These are phyloP conservation scores for Dryas drummondii DNA, from an alignment of 306 rosid genomes.

Conservation along the genomic window DNA sequence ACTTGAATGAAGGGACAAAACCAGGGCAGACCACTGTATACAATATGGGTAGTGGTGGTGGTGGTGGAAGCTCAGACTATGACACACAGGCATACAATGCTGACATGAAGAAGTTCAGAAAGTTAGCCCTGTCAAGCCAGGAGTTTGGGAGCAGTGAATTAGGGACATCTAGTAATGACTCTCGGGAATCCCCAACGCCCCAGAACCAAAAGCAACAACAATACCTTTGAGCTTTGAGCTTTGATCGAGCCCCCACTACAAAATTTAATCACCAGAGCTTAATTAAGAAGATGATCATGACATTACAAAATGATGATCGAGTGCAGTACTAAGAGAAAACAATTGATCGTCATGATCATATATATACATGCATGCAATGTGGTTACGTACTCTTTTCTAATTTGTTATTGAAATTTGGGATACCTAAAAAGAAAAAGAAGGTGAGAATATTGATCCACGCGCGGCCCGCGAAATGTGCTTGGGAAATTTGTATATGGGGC, in stretches of 20 bases:
- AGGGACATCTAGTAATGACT: slow-evolving; percentile 50
- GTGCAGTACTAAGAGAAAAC: background rate
- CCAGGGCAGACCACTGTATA: slow-evolving; percentile 13
- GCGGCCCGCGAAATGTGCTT: background rate
- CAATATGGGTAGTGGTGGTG: too few relatives aligned
- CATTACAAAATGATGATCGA: too few relatives aligned
- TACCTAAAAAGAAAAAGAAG: background rate
- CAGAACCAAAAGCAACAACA: slow-evolving; percentile 12
- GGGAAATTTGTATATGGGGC: background rate
- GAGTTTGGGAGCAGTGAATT: slow-evolving; percentile 47
- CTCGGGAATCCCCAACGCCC: slow-evolving; percentile 29
- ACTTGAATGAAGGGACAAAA: slow-evolving; percentile 56
- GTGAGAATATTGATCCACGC: background rate
- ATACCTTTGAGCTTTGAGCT: background rate
- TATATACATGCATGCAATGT: background rate
- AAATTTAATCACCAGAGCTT: background rate
- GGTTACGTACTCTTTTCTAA: slow-evolving; percentile 5
- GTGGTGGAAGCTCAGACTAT: slow-evolving; percentile 49
- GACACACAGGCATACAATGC: slow-evolving; percentile 54
- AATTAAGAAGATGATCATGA: background rate
- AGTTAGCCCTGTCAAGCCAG: slow-evolving; percentile 50
- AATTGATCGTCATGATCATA: background rate
- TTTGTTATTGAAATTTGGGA: slow-evolving; percentile 7
- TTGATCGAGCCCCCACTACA: background rate
- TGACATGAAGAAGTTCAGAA: slow-evolving; percentile 59